Base-by-base conservation (phyloP, 768 basidiomycete genomes). In the Flagelloscypha sp. region DNA sequence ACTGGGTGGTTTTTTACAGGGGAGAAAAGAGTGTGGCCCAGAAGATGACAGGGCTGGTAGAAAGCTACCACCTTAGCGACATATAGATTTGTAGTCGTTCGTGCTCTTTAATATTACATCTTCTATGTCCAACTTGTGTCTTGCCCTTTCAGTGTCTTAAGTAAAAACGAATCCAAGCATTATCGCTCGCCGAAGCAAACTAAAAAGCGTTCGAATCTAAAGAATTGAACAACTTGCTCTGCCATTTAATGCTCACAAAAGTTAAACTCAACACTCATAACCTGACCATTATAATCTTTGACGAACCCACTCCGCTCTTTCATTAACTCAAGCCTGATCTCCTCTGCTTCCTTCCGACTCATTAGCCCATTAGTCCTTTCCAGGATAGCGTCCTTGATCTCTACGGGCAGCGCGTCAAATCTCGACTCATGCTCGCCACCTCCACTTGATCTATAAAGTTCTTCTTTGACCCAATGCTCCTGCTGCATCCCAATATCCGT, bases 401-500 rank as follows among this genome's bases (percentile, higher is more conserved):
- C 37, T 7, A 27, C 35, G 33, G 27, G 72, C 8, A 44, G 12
- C 27, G 35, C 37, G 23, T 28, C 25, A 33, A 35, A 23, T 29
- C 27, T 43, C 25, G 23, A 44, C 15, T 30, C 37, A 13, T 30
- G 22, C 16, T 17, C 16, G 25, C 30, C 13, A 28, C 30, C 12
- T 24, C 21, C 27, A 34, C 32, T 5, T 33, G 35, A 15, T 27
- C 20, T 15, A n/a, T 27, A 22, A n/a, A 54, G 36, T 6, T 30
- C 47, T 5, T 46, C 35, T 9, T 34, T 18, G 15, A 41, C 45
- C 56, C 56, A 59, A 1, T 55, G 48, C 1, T 7, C 21, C 33
- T 60, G 61, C 48, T 62, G 63, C 2, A 54, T 55, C 3, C 54
- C 48, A 7, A 63, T 48, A 13, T 47, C 43, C 1, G 52, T 50